Evolutionary conservation across 495 filamentous ascomycete species (phyloP), one percentile per base, ranked within the genome.

Genomic region (Parathielavia appendiculata): DNA sequence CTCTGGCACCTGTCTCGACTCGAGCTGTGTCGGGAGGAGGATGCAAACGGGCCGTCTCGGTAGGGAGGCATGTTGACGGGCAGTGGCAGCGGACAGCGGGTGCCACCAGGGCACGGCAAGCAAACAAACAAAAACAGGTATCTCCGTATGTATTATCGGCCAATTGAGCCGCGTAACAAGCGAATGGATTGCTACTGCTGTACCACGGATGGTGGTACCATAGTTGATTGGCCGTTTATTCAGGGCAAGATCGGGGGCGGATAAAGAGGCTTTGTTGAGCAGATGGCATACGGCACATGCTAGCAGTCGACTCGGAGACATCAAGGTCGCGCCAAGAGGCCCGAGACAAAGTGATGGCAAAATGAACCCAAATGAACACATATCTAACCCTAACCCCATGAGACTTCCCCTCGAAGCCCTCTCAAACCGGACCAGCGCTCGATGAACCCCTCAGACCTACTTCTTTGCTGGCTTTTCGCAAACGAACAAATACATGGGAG

Each of bases 401-500:
- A n/a, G 6, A 30, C 26, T 30, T 6, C 2, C n/a, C n/a, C n/a
- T n/a, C n/a, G n/a, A n/a, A n/a, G n/a, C n/a, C 16, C 9, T 20
- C 48, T 4, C 6, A 2, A 9, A 8, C 32, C 4, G 13, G 34
- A 17, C 13, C 30, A 10, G n/a, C 32, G 0, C 2, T 30, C 20
- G 10, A 1, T 1, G 12, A 0, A 22, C 3, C 12, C 35, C 23
- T 12, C 35, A 54, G 3, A 16, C 22, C 36, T 51, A 35, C 23
- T 16, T 46, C n/a, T 10, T 13, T 13, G 9, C 46, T 9, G 62
- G 62, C 55, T 64, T 64, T 2, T 51, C 51, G 34, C 50, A 55
- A 12, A 55, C 43, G 56, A 64, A 61, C n/a, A 61, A 26, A 32
- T 64, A 64, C 54, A 64, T 58, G 14, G 62, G 62, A 0, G 62